A percentile compares a stretch with the other conserved stretches of the same genome.
Conservation (phyloP, 352 stramenopile genomes). For the Phytopythium oedochilum region DNA sequence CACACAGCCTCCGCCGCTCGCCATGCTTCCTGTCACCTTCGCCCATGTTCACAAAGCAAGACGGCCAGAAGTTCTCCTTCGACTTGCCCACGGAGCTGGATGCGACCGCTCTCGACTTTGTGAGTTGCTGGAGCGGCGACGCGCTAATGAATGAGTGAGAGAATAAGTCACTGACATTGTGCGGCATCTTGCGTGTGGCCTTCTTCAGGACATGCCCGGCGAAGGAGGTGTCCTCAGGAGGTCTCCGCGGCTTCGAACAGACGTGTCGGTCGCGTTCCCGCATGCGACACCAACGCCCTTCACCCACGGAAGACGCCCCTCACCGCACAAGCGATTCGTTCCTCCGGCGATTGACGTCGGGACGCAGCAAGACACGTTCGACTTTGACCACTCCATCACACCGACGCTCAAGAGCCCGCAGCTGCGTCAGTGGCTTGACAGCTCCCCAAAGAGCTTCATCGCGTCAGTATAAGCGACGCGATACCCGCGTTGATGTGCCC, state of each 20-base stretch:
- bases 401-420: conserved; percentile 86
- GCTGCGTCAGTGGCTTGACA: conserved; percentile 77
- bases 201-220: conserved; percentile 64
- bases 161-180: no score
- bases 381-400: conserved; percentile 83
- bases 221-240: conserved; percentile 64
- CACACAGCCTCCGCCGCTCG: conserved; percentile 69
- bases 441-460: conserved; percentile 78
- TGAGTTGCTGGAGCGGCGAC: no score
- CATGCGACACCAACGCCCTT: conserved; percentile 46
- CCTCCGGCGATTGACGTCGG: conserved; percentile 76
- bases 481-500: not conserved
- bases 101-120: conserved; percentile 63
- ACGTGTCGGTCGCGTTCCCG: conserved; percentile 83
- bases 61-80: conserved; percentile 83
- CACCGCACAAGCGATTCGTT: conserved; percentile 67
- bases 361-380: conserved; percentile 77
- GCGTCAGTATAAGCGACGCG: conserved; percentile 63
- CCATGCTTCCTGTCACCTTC: conserved; percentile 66
- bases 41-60: conserved; percentile 54
- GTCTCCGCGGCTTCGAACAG: conserved; percentile 72
- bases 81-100: conserved; percentile 79
- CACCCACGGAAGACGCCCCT: conserved; percentile 37
- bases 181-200: no score
- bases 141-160: no score